phyloP scores from a whole-genome alignment of 805 yeast genomes.

The Kuraishia floccosa region DNA sequence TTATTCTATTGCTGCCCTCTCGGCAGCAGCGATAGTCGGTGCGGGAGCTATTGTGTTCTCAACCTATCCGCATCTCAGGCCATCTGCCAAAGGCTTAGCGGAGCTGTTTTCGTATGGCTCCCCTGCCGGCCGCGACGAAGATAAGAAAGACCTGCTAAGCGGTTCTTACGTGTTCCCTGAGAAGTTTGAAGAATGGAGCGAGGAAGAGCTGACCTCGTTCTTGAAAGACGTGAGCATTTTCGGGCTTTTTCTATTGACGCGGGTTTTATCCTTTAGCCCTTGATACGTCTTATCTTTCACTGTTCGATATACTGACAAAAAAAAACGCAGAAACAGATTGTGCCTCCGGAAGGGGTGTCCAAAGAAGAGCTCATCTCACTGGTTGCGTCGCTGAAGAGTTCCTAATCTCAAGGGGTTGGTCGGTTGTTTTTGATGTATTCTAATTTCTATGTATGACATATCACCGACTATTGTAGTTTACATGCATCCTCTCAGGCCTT shows the following conservation, averaged over 20 bases:
- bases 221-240: constrained; percentile 24
- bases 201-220: constrained; percentile 23
- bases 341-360: constrained; percentile 32
- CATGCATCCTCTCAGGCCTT: constrained; percentile 1
- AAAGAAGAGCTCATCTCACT: constrained; percentile 33
- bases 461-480: background rate
- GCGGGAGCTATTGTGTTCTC: constrained; percentile 27
- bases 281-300: no score
- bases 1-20: constrained; percentile 4
- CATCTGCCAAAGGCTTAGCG: constrained; percentile 15
- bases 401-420: constrained; percentile 3
- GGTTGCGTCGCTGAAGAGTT: constrained; percentile 28
- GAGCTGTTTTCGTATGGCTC: constrained; percentile 3
- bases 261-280: no score
- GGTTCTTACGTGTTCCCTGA: constrained; percentile 16
- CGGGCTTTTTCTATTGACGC: background rate
- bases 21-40: constrained; percentile 31
- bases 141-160: constrained; percentile 4
- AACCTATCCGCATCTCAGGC: constrained; percentile 37
- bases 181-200: constrained; percentile 18
- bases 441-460: background rate
- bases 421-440: background rate
- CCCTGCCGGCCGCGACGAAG: background rate
- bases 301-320: constrained; percentile 4
- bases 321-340: constrained; percentile 29